phyloP scores from a whole-genome alignment of 768 basidiomycete species.

The Macrolepiota albuminosa region DNA sequence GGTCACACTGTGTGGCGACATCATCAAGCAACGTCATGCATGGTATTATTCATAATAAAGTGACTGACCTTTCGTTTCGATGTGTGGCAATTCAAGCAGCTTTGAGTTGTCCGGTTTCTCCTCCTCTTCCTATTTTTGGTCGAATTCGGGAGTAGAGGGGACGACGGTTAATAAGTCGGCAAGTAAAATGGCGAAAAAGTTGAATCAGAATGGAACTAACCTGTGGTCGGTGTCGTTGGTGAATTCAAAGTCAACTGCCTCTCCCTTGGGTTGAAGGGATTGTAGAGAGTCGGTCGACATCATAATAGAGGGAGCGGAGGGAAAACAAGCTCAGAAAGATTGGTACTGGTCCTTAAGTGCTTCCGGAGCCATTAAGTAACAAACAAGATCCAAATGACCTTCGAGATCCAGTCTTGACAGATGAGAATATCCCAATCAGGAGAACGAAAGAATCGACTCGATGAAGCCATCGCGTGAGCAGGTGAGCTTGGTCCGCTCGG shows the following conservation, averaged over 20 bases:
- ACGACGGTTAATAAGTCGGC: slow-evolving; percentile 46
- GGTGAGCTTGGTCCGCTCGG: slow-evolving; percentile 16
- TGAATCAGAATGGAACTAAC: slow-evolving; percentile 26
- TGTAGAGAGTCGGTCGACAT: slow-evolving; percentile 53
- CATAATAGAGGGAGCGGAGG: slow-evolving; percentile 42
- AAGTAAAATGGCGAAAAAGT: slow-evolving; percentile 27
- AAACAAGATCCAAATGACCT: slow-evolving; percentile 29
- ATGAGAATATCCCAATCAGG: slow-evolving; percentile 33
- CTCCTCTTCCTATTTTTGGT: slow-evolving; percentile 70
- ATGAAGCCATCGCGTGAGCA: slow-evolving; percentile 13
- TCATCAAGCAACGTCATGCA: slow-evolving; percentile 7
- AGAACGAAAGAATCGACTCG: slow-evolving; percentile 17
- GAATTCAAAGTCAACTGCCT: slow-evolving; percentile 76
- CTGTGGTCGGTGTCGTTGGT: slow-evolving; percentile 66
- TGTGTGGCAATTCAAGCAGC: slow-evolving; percentile 86
- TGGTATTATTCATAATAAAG: slow-evolving; percentile 7
- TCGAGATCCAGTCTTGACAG: slow-evolving; percentile 41
- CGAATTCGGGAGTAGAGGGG: slow-evolving; percentile 40
- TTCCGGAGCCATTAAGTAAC: slow-evolving; percentile 62
- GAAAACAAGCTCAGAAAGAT: slow-evolving; percentile 44
- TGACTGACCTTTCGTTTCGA: slow-evolving; percentile 81
- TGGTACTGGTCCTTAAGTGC: slow-evolving; percentile 45
- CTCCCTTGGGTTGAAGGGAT: slow-evolving; percentile 65
- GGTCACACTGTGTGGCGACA: slow-evolving; percentile 62
- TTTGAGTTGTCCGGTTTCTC: slow-evolving; percentile 89